Evolutionary conservation across 2,329 filamentous ascomycete genomes (phyloP), one percentile per base, ranked within the genome.

Genomic region (Nemania serpens): DNA sequence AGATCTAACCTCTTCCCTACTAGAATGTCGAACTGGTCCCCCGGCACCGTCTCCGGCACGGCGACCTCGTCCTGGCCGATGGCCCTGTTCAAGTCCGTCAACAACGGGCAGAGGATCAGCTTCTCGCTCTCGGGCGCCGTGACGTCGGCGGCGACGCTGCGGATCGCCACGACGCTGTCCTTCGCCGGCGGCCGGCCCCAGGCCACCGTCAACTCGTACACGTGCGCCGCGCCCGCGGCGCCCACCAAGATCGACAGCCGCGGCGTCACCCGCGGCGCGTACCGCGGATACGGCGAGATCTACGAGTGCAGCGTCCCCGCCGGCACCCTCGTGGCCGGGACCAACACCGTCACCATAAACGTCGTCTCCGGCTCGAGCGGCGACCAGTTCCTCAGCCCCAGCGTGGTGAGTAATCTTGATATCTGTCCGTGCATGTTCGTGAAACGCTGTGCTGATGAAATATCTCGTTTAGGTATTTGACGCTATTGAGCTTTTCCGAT

Each of bases 261-360:
- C 12, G 84, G 84, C 2, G 78, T 86, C 2, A 87, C 84, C 0
- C 74, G 84, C 47, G 84, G 84, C 13, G 83, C 83, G 0, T 87
- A 87, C 66, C 76, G 83, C 2, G 84, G 84, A 0, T 78, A 77
- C 33, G 83, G 83, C 0, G 83, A 87, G 47, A 77, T 85, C 2
- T 87, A 87, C 62, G 77, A 82, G 42, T 82, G 81, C 65, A 71
- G 72, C 2, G 76, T 87, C 22, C 82, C 83, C 0, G 72, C 76
- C 1, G 81, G 81, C 1, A 82, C 77, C 2, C 73, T 87, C 52
- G 76, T 79, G 5, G 76, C 74, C 36, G 84, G 84, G 0, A 69
- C 69, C 0, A 87, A 87, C 56, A 85, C 81, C 3, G 78, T 87
- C 46, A 82, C 78, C 0, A 80, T 87, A 52, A 78, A 72, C 29